Evolutionary conservation across 495 filamentous ascomycete species (phyloP).

Genomic region (Neurospora sublineolata): DNA sequence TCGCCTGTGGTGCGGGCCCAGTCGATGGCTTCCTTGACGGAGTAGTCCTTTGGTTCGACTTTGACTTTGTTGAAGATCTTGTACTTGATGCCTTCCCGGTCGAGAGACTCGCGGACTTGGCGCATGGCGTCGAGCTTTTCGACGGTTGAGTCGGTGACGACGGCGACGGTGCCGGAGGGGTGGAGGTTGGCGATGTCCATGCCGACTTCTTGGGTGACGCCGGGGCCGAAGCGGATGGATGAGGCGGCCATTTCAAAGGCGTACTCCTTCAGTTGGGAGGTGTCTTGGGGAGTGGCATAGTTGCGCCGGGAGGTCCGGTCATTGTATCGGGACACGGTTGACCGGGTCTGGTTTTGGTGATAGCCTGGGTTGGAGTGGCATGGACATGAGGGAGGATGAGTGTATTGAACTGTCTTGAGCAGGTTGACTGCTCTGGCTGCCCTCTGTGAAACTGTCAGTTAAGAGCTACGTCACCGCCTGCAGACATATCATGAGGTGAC

Average conservation of each 20-base stretch:
- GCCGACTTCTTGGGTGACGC: slow-evolving; percentile 92
- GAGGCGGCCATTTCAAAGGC: slow-evolving; percentile 97
- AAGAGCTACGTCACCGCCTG: not conserved
- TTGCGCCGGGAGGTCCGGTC: slow-evolving; percentile 23
- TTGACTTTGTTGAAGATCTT: slow-evolving; percentile 65
- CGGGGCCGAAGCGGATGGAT: slow-evolving; percentile 84
- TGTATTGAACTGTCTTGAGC: slow-evolving; percentile 78
- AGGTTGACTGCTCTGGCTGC: slow-evolving; percentile 70
- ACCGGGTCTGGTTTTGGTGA: slow-evolving; percentile 41
- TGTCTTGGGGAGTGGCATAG: slow-evolving; percentile 62
- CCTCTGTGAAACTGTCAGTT: slow-evolving; percentile 32
- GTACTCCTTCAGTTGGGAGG: slow-evolving; percentile 75
- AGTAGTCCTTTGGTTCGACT: slow-evolving; percentile 89
- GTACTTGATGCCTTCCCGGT: slow-evolving; percentile 64
- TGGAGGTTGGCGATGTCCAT: slow-evolving; percentile 96
- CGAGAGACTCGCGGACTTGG: slow-evolving; percentile 66
- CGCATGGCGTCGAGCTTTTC: slow-evolving; percentile 72
- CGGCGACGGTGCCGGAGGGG: slow-evolving; percentile 61
- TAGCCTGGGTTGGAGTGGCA: slow-evolving; percentile 80
- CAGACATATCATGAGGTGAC: slow-evolving; percentile 4
- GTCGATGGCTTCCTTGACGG: slow-evolving; percentile 74
- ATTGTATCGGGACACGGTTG: slow-evolving; percentile 26
- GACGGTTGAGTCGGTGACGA: slow-evolving; percentile 82
- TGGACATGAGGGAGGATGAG: slow-evolving; percentile 80
- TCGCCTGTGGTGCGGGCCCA: slow-evolving; percentile 46